Conservation (phyloP, 2,329 filamentous ascomycete genomes). For the Capronia epimyces region DNA sequence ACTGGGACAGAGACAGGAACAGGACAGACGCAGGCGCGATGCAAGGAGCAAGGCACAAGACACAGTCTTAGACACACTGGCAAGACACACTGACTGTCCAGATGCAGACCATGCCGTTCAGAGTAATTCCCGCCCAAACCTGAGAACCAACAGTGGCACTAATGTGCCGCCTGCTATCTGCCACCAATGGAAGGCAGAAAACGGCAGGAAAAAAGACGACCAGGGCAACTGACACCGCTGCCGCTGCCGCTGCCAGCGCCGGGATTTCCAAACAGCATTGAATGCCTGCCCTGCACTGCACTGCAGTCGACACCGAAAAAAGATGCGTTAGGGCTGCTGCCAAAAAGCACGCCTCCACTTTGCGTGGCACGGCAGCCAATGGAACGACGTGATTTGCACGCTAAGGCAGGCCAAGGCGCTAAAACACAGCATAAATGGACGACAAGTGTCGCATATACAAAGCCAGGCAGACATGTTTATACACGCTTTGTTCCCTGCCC, state of each 20-base stretch:
- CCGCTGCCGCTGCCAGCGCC: too few species aligned
- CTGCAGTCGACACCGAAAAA: too few species aligned
- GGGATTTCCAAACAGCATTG: too few species aligned
- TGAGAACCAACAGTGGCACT: background rate
- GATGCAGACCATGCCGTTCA: background rate
- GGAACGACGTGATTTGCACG: background rate
- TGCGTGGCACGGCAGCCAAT: background rate
- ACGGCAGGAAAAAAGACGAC: too few species aligned
- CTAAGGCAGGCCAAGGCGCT: background rate
- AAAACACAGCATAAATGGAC: slow-evolving; percentile 14
- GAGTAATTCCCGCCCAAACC: background rate
- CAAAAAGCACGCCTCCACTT: background rate
- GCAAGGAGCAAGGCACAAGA: too few species aligned
- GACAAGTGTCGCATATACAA: slow-evolving; percentile 13
- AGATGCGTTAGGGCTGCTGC: too few species aligned
- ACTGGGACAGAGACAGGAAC: too few species aligned
- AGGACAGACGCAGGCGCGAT: too few species aligned
- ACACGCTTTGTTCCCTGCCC: slow-evolving; percentile 8
- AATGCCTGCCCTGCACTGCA: too few species aligned
- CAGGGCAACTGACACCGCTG: too few species aligned
- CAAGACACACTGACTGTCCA: too few species aligned
- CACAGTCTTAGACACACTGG: too few species aligned
- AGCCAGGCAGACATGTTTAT: slow-evolving; percentile 14
- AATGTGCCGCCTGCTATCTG: background rate
- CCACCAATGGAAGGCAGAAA: background rate